Base-by-base conservation (phyloP, 768 basidiomycete genomes). In the Rossbeevera mucosa region DNA sequence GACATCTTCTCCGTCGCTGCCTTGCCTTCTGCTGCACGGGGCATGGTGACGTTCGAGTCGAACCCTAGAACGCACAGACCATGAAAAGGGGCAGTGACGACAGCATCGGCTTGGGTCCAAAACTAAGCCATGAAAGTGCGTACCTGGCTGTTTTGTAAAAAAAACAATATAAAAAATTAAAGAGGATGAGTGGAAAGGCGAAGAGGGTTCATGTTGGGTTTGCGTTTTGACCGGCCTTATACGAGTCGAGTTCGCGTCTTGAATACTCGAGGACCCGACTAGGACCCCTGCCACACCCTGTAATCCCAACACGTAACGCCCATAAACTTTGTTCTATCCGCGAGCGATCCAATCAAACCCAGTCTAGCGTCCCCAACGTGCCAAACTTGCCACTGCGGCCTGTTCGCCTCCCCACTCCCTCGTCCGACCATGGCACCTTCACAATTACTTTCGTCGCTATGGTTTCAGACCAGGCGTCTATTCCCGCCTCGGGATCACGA, bases 171-270 rank as follows among this genome's bases (percentile, higher is more conserved):
- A 36, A 33, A 49, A 40, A 24, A 28, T 52, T 20, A 31, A 52
- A 36, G 48, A 55, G 26, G 52, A 47, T 44, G 58, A 57, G 63
- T 54, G 55, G 70, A 73, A 71, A 70, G 72, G 75, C 54, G 62
- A 66, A 73, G 74, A 75, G 71, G 31, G 69, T 71, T 63, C 74
- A 77, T 78, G 72, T 74, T 76, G 67, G 33, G 70, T 71, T 74
- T 66, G 72, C 70, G 68, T 72, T 33, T 33, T 73, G 70, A 58
- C 71, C 80, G 78, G 74, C 77, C 80, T 82, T 81, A 80, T 81
- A 81, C 72, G 65, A 74, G 63, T 59, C 49, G 50, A 65, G 53
- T 64, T 52, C 57, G 44, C 54, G 59, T 64, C 60, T 33, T 59
- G 64, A 59, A 59, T 36, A 36, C 42, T 56, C 52, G 51, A 61